Evolutionary conservation across 768 basidiomycete species (phyloP), one percentile per base, ranked within the genome.

Genomic region (Austroboletus eburneus): DNA sequence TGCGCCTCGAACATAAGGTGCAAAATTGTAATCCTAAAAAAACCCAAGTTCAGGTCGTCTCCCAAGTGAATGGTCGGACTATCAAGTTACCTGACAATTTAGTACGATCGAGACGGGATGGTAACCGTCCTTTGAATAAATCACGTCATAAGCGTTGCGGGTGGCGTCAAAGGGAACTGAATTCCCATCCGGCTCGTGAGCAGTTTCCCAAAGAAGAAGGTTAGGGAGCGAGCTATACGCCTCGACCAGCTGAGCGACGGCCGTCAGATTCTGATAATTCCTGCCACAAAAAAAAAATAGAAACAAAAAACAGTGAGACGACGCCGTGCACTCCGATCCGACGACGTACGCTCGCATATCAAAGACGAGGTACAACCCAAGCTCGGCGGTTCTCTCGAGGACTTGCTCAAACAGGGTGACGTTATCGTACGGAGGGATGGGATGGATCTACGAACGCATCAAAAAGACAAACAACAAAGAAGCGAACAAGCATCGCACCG

Each of bases 111-210:
- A 76, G 20, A 79, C 67, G 0, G 80, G 79, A 50, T 81, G 81
- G 58, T 82, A 83, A 1, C 76, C 75, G 43, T 82, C 80, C 4
- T 76, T 56, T 17, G 63, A 44, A 49, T 72, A 66, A 46, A 83
- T 77, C 27, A 70, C 51, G 43, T 79, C 71, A 46, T 76, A 75
- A 1, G 80, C 60, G 1, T 34, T 41, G 1, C 46, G 51, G 5
- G 86, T 80, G 0, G 85, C 83, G 44, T 74, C 67, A n/a, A 80
- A 59, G 2, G 86, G 83, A 49, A 86, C 82, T 1, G 74, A 73
- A 17, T 76, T 80, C 33, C 85, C 84, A 45, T 87, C 85, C 1
- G 80, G 83, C 57, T 88, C 84, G 55, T 87, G 84, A 6, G 75
- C 81, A 8, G 83, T 86, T 57, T 87, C 86, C 80, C 81, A 83